Conservation (phyloP, 805 yeast species). For the Yarrowia osloensis region DNA sequence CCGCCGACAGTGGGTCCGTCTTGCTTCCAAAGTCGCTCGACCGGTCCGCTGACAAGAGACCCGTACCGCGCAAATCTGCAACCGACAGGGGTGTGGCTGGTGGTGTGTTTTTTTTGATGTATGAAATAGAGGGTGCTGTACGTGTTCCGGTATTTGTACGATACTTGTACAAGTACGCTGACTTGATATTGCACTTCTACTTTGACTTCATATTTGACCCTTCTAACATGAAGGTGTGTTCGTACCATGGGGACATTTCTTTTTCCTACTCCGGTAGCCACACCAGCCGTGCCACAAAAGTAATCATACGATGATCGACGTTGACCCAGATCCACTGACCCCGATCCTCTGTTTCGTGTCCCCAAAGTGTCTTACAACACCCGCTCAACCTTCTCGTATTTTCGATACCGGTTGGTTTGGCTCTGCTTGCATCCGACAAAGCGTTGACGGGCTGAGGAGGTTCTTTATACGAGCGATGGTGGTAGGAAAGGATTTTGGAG, state of each 20-base stretch:
- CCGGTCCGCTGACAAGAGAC: not conserved
- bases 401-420: not conserved
- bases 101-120: not conserved
- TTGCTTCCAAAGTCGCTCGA: too few species aligned
- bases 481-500: too few species aligned
- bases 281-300: not conserved
- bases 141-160: too few species aligned
- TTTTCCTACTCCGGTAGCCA: too few species aligned
- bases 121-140: too few species aligned
- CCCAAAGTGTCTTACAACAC: not conserved
- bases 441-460: not conserved
- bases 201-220: too few species aligned
- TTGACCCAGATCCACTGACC: not conserved
- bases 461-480: not conserved
- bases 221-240: too few species aligned
- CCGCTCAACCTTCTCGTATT: constrained; percentile 9
- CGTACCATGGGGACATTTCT: too few species aligned
- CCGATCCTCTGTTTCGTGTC: not conserved
- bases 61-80: not conserved
- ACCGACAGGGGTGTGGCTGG: constrained; percentile 16
- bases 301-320: not conserved
- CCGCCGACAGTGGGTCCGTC: not conserved
- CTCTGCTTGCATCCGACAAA: not conserved
- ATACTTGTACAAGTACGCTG: not conserved
- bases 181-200: too few species aligned